A percentile compares a stretch with the other conserved stretches of the same genome.
These are phyloP conservation scores for Ascodesmis nigricans DNA, from an alignment of 495 filamentous ascomycete species.

Conservation along the genomic window DNA sequence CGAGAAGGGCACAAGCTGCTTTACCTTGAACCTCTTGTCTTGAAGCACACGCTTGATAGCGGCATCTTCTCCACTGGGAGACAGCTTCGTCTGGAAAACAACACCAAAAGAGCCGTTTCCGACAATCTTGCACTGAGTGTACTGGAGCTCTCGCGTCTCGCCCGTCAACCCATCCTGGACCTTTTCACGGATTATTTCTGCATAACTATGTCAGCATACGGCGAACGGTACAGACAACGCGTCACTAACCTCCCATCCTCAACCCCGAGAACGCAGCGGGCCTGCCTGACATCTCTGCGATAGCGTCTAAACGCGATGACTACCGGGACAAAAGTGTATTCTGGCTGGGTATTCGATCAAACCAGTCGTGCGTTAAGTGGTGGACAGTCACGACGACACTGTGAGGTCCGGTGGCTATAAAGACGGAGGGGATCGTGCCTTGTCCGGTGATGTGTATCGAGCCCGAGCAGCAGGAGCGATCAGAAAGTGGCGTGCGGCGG, in stretches of 20 bases:
- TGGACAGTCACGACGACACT: too few species aligned
- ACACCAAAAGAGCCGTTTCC: conserved; percentile 98
- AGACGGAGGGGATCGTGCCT: too few species aligned
- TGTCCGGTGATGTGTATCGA: too few species aligned
- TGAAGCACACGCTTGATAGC: conserved; percentile 97
- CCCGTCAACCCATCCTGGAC: conserved; percentile 96
- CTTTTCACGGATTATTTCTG: conserved; percentile 96
- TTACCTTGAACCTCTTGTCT: conserved; percentile 99
- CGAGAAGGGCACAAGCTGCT: too few species aligned
- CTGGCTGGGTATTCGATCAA: too few species aligned
- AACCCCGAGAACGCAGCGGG: conserved; percentile 52
- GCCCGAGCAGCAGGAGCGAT: too few species aligned
- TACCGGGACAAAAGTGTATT: too few species aligned
- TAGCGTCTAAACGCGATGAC: neutral
- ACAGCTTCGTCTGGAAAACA: conserved; percentile 96
- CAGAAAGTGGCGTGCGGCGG: too few species aligned
- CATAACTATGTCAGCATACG: conserved; percentile 13
- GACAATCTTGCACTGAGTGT: conserved; percentile 99
- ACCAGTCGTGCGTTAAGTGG: too few species aligned
- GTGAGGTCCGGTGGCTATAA: too few species aligned
- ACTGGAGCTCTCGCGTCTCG: conserved; percentile 87
- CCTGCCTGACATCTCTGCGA: conserved; percentile 28
- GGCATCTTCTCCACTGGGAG: conserved; percentile 88
- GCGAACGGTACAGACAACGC: conserved; percentile 2
- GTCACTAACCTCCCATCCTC: conserved; percentile 58